phyloP scores from a whole-genome alignment of 2,329 filamentous ascomycete genomes.

The Trichoderma atrobrunneum region DNA sequence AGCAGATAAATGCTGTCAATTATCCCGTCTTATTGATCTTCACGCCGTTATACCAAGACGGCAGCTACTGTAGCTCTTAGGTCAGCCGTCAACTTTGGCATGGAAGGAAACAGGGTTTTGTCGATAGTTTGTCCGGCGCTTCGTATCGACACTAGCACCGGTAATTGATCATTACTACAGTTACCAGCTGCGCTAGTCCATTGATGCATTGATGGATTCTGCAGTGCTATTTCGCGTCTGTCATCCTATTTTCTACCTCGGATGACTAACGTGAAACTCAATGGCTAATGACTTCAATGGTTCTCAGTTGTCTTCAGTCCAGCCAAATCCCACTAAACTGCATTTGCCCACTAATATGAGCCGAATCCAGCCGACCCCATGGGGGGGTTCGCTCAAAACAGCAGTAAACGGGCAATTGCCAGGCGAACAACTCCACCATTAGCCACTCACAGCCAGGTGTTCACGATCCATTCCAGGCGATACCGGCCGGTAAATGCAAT shows the following conservation, averaged over 20 bases:
- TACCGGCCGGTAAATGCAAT: not conserved
- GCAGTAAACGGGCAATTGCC: not conserved
- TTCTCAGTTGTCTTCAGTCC: not conserved
- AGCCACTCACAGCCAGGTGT: not conserved
- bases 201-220: not conserved
- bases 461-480: not conserved
- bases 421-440: not conserved
- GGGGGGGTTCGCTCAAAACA: slow-evolving; percentile 10
- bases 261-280: not conserved
- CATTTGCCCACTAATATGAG: slow-evolving; percentile 11
- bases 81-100: not conserved
- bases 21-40: not conserved
- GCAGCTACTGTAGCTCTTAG: slow-evolving; percentile 1
- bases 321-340: not conserved
- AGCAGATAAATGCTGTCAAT: not conserved
- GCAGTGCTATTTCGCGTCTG: not conserved
- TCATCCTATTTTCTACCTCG: not conserved
- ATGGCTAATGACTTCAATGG: not conserved
- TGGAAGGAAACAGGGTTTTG: not conserved
- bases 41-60: not conserved
- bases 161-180: not conserved
- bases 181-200: not conserved
- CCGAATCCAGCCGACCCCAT: slow-evolving; percentile 20
- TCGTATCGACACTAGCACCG: not conserved
- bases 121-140: not conserved